Evolutionary conservation across 306 rosid genomes (phyloP), one percentile per base, ranked within the genome.

Genomic region (Delonix regia): DNA sequence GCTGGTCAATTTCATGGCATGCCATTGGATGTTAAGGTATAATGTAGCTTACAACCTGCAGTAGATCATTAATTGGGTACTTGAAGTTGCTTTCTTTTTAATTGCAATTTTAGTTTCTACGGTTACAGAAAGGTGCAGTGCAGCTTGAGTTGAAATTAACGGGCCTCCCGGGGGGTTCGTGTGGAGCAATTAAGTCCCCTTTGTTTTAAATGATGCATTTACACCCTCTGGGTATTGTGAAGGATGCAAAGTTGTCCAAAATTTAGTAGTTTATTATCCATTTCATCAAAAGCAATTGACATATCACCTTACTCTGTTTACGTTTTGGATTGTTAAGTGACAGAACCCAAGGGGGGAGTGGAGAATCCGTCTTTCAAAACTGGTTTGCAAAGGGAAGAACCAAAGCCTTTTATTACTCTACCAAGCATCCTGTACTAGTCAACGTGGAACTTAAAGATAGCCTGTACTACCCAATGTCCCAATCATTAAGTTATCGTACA

Each of bases 1-100:
- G 96, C 98, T 49, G 98, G 99, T 62, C 98, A 92, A 87, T 95
- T 95, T 84, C 99, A 88, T 72, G 98, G 98, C 87, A 87, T 95
- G 94, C 94, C 99, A 39, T 85, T 95, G 86, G 87, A 91, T 81
- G 92, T 91, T 59, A 95, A 95, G 99, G 99, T 95, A 83, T 48
- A 33, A 7, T 68, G 11, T 21, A 25, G 56, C 18, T 55, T 49
- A 30, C 33, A 21, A 45, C 30, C 27, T 2, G 9, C 3, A 30
- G 27, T 57, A 61, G 78, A 69, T 80, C 65, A 62, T 56, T 34
- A 22, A 12, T 33, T 28, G 75, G 72, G 48, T 68, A 51, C 75
- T 30, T 74, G 57, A 18, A 13, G 48, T 51, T 7, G n/a, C 4
- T 19, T 13, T n/a, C 52, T 11, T n/a, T 3, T 10, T 21, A 5